A percentile compares a stretch with the other conserved stretches of the same genome.
Evolutionary conservation across 805 yeast genomes (phyloP).

Genomic region (Lipomyces kockii): DNA sequence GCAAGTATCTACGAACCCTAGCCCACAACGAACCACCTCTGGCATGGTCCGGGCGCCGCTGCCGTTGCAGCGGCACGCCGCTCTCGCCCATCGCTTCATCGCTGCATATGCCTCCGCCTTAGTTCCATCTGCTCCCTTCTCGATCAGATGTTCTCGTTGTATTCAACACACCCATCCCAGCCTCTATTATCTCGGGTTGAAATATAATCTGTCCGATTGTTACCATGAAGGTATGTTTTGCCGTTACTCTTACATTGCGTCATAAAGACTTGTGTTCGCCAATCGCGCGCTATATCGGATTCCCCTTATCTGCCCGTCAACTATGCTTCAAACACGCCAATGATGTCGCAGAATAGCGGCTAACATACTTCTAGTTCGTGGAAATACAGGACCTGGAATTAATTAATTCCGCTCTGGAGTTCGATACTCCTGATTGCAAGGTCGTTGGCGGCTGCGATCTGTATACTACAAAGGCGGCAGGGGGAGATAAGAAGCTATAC

Average conservation of each 20-base stretch:
- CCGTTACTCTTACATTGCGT: neutral
- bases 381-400: slow-evolving; percentile 93
- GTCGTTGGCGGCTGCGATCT: slow-evolving; percentile 90
- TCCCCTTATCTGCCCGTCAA: neutral
- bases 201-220: neutral
- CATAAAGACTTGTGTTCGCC: neutral
- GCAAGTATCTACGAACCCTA: neutral
- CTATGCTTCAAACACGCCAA: neutral
- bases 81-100: slow-evolving; percentile 8
- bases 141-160: neutral
- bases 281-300: neutral
- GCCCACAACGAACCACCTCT: slow-evolving; percentile 18
- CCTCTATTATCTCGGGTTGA: neutral
- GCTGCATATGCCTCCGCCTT: neutral
- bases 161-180: neutral
- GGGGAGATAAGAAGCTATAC: slow-evolving; percentile 85
- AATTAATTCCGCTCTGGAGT: slow-evolving; percentile 82
- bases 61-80: neutral
- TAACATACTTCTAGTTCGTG: slow-evolving; percentile 61
- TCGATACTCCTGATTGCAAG: slow-evolving; percentile 73
- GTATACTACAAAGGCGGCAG: slow-evolving; percentile 88
- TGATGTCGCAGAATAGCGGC: neutral
- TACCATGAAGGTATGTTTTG: slow-evolving; percentile 22
- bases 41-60: slow-evolving; percentile 8
- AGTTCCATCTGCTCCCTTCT: neutral